Evolutionary conservation across 1,284 basidiomycete species (phyloP).

Genomic region (Cutaneotrichosporon cavernicola): DNA sequence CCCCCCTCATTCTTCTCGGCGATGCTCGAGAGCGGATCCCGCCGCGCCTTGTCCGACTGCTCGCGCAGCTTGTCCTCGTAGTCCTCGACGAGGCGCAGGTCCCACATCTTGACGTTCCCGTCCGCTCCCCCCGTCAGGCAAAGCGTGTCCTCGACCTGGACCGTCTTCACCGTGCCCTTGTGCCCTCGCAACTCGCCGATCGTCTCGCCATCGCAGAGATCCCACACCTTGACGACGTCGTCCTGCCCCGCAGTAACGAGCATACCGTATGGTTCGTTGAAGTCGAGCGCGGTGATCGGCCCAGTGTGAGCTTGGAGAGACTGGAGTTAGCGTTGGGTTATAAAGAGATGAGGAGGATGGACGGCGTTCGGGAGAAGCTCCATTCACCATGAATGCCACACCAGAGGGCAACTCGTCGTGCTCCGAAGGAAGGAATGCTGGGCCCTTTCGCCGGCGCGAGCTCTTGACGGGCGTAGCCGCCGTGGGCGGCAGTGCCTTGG

Average conservation of each 20-base stretch:
- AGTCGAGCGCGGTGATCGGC: slow-evolving; percentile 85
- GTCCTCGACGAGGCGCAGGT: slow-evolving; percentile 73
- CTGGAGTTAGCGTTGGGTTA: slow-evolving; percentile 52
- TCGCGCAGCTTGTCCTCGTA: slow-evolving; percentile 65
- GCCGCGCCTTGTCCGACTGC: slow-evolving; percentile 45
- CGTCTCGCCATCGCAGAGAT: slow-evolving; percentile 64
- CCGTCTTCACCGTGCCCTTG: slow-evolving; percentile 71
- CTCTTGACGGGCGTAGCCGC: slow-evolving; percentile 24
- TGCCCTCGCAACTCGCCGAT: slow-evolving; percentile 79
- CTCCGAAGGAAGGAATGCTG: slow-evolving; percentile 93
- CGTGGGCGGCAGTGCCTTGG: slow-evolving; percentile 40
- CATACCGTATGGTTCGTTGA: slow-evolving; percentile 93
- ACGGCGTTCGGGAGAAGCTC: not conserved
- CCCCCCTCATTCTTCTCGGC: slow-evolving; percentile 36
- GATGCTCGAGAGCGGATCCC: slow-evolving; percentile 46
- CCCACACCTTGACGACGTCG: slow-evolving; percentile 61
- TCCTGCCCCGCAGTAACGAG: slow-evolving; percentile 78
- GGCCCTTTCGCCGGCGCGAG: slow-evolving; percentile 60
- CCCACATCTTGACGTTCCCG: slow-evolving; percentile 81
- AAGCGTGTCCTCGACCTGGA: slow-evolving; percentile 90
- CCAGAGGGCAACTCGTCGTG: slow-evolving; percentile 93
- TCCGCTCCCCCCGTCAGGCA: slow-evolving; percentile 90
- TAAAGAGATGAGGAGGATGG: not conserved
- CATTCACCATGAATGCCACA: slow-evolving; percentile 91
- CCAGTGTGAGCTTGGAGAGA: slow-evolving; percentile 76